Conservation (phyloP, 1,284 basidiomycete species). For the Apiotrichum siamense region DNA sequence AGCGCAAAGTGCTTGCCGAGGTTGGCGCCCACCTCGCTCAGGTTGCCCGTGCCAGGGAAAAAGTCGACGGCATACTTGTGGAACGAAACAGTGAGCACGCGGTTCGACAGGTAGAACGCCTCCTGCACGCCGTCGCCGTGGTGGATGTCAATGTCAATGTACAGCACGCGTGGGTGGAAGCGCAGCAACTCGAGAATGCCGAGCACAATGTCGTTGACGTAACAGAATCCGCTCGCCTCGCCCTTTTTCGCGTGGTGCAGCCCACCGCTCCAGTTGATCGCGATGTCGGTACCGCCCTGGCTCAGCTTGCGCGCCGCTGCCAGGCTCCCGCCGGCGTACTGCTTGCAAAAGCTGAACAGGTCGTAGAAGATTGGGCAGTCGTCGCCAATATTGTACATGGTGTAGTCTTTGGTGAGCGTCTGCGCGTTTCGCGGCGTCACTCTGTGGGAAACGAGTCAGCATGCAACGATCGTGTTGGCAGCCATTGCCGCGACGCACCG, state of each 20-base stretch:
- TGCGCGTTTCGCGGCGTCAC: constrained; percentile 39
- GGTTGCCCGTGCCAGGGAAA: constrained; percentile 91
- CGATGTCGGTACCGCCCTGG: constrained; percentile 85
- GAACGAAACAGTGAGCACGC: constrained; percentile 97
- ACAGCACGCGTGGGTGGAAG: constrained; percentile 82
- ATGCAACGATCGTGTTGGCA: constrained; percentile 17
- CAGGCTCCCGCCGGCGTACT: constrained; percentile 86
- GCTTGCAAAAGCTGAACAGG: constrained; percentile 84
- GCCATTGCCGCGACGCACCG: constrained; percentile 53
- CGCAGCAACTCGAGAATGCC: constrained; percentile 86
- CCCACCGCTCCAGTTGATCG: constrained; percentile 95
- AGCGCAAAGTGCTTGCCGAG: constrained; percentile 91
- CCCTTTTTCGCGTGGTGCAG: constrained; percentile 93
- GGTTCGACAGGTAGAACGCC: constrained; percentile 95
- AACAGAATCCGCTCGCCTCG: constrained; percentile 94
- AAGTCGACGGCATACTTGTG: constrained; percentile 99
- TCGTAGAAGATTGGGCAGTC: constrained; percentile 92
- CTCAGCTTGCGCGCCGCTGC: constrained; percentile 81
- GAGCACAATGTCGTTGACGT: constrained; percentile 91
- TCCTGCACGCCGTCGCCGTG: constrained; percentile 96
- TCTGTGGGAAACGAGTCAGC: constrained; percentile 18
- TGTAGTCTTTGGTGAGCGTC: constrained; percentile 63
- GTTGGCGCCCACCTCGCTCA: constrained; percentile 78
- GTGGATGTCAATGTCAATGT: constrained; percentile 96
- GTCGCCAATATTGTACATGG: constrained; percentile 82